Base-by-base conservation (phyloP, 192 early-diverging fungal species). In the Backusella australiensis region DNA sequence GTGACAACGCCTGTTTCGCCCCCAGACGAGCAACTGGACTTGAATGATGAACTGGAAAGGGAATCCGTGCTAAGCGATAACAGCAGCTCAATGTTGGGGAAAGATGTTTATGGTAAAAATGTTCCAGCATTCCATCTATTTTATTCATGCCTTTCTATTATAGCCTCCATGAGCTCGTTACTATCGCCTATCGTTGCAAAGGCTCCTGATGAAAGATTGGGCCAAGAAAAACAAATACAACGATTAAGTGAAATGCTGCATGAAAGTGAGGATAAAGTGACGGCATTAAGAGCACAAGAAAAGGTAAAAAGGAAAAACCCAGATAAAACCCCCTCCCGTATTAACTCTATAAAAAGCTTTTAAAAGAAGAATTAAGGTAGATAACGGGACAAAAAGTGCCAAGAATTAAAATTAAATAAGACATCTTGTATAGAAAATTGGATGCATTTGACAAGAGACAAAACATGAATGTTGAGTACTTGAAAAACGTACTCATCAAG, bases 401-500 rank as follows among this genome's bases (percentile, higher is more conserved):
- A 23, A 29, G 12, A 67, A 4, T 32, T 6, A 42, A 23, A 19
- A 26, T 36, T 66, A 71, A 32, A 32, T 35, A 14, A 86, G 32
- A 90, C 52, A 80, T 19, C 67, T n/a, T 63, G 65, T 5, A n/a
- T 42, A 79, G 90, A n/a, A 90, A 86, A 68, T 67, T 87, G 41
- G 90, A 91, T 72, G 67, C 85, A 5, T 75, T 87, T 14, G 91
- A 93, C 52, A 86, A 86, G 52, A 84, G 90, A 34, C 85, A 91
- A 65, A 85, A 91, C 41, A 77, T 93, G 32, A 93, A 85, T 79
- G 85, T 88, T 17, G 90, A 91, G 72, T 93, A 93, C 71, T 79
- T 93, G 46, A 93, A 93, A 68, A 93, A 93, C 75, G 88, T 93
- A 52, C 84, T 91, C 12, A 79, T 93, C 32, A 90, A 89, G 42